A percentile compares a stretch with the other conserved stretches of the same genome.
These are phyloP conservation scores for Haplographium delicatum DNA, from an alignment of 495 filamentous ascomycete genomes.

Conservation along the genomic window DNA sequence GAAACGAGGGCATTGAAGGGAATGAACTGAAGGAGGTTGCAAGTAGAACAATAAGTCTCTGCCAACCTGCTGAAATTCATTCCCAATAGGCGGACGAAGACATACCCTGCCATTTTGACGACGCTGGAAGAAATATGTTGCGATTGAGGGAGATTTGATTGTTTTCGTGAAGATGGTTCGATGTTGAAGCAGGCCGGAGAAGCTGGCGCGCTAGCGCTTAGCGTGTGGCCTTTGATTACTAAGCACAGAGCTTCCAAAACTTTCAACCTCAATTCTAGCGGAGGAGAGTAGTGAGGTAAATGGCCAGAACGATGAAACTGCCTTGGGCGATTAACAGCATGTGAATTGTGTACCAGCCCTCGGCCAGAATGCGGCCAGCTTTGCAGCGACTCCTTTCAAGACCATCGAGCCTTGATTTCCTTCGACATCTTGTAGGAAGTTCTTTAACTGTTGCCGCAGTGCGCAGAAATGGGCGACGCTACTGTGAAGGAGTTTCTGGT, in stretches of 20 bases:
- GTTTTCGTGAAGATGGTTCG: constrained; percentile 14
- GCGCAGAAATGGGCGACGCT: too few relatives aligned
- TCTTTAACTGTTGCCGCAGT: neutral
- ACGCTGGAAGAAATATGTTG: neutral
- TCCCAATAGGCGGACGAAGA: too few relatives aligned
- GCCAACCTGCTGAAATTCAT: too few relatives aligned
- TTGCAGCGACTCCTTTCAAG: constrained; percentile 49
- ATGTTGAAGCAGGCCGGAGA: constrained; percentile 12
- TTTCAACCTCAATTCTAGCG: neutral
- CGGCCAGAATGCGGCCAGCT: constrained; percentile 44
- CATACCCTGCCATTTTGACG: constrained; percentile 28
- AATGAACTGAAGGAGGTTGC: too few relatives aligned
- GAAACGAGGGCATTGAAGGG: constrained; percentile 17
- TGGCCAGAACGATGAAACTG: constrained; percentile 20
- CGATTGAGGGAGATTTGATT: constrained; percentile 3
- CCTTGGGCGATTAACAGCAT: neutral
- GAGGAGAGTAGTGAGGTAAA: neutral
- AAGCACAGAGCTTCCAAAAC: neutral
- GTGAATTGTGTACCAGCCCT: constrained; percentile 13
- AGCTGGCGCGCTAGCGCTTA: neutral
- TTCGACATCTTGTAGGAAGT: constrained; percentile 36
- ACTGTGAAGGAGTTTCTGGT: neutral
- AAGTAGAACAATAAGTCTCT: too few relatives aligned
- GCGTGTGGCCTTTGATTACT: too few relatives aligned
- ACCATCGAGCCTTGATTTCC: constrained; percentile 45